Evolutionary conservation across 2,329 filamentous ascomycete genomes (phyloP).

Genomic region (Chalaropsis ovoidea): DNA sequence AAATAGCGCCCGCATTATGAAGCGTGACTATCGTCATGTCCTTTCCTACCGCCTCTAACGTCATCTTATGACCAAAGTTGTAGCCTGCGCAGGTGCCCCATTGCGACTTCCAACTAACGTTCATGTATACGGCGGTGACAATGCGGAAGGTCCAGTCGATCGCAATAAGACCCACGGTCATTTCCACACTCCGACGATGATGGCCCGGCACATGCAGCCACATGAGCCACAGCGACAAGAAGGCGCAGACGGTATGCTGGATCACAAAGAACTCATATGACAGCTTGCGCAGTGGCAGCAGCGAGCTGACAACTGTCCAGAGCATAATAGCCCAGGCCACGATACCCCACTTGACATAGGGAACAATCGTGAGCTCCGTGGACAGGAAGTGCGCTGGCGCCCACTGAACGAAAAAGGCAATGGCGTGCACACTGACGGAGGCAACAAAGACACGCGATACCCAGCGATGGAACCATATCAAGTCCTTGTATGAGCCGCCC

Average conservation of each 20-base stretch:
- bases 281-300: slow-evolving; percentile 53
- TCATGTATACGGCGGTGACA: slow-evolving; percentile 43
- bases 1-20: slow-evolving; percentile 47
- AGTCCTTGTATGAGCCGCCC: slow-evolving; percentile 55
- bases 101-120: slow-evolving; percentile 36
- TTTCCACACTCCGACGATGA: slow-evolving; percentile 54
- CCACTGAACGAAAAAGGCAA: slow-evolving; percentile 59
- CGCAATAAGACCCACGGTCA: slow-evolving; percentile 51
- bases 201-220: slow-evolving; percentile 52
- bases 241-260: slow-evolving; percentile 55
- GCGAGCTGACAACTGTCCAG: slow-evolving; percentile 54
- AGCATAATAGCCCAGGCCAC: slow-evolving; percentile 56
- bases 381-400: slow-evolving; percentile 48
- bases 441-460: slow-evolving; percentile 58
- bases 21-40: slow-evolving; percentile 49
- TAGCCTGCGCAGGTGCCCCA: slow-evolving; percentile 36
- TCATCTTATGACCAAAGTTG: slow-evolving; percentile 44
- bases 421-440: slow-evolving; percentile 58
- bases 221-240: slow-evolving; percentile 53
- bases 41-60: slow-evolving; percentile 41
- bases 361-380: slow-evolving; percentile 50
- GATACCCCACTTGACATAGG: slow-evolving; percentile 56
- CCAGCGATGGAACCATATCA: slow-evolving; percentile 68
- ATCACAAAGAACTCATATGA: slow-evolving; percentile 60
- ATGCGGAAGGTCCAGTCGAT: slow-evolving; percentile 50